Conservation (phyloP, 2,329 filamentous ascomycete genomes). For the Macroventuria anomochaeta region DNA sequence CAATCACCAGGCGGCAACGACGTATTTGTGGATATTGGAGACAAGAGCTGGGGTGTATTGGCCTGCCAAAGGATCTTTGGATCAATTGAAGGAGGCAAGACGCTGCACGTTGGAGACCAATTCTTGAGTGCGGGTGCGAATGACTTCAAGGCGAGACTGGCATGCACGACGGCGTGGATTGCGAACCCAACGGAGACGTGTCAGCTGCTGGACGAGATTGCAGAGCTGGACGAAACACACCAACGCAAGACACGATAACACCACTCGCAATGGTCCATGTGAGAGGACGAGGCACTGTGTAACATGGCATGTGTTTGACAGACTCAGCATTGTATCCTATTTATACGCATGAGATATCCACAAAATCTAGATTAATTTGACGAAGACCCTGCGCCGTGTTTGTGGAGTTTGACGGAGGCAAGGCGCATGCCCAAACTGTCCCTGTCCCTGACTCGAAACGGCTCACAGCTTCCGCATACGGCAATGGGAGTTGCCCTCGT, state of each 20-base stretch:
- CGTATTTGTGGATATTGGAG: constrained; percentile 97
- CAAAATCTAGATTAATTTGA: constrained; percentile 3
- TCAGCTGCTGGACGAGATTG: constrained; percentile 83
- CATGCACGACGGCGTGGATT: constrained; percentile 96
- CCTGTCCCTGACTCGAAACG: constrained; percentile 22
- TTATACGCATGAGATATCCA: constrained; percentile 12
- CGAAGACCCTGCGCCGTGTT: constrained; percentile 11
- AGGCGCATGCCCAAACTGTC: constrained; percentile 2
- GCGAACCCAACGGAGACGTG: constrained; percentile 92
- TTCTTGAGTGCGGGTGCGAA: constrained; percentile 90
- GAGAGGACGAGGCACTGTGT: not conserved
- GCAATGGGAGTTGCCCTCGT: constrained; percentile 8
- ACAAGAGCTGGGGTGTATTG: constrained; percentile 94
- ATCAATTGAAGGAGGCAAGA: constrained; percentile 74
- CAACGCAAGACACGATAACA: constrained; percentile 46
- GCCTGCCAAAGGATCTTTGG: constrained; percentile 93
- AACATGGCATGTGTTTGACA: constrained; percentile 6
- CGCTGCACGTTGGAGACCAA: constrained; percentile 93
- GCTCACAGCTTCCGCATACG: constrained; percentile 23
- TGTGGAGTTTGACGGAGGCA: constrained; percentile 19
- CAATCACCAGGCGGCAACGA: constrained; percentile 77
- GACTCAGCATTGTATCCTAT: constrained; percentile 15
- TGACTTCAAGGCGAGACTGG: constrained; percentile 93
- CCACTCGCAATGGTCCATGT: not conserved
- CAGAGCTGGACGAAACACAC: constrained; percentile 50